Evolutionary conservation across 169 alveolate genomes (phyloP).

Genomic region (Eimeria necatrix): DNA sequence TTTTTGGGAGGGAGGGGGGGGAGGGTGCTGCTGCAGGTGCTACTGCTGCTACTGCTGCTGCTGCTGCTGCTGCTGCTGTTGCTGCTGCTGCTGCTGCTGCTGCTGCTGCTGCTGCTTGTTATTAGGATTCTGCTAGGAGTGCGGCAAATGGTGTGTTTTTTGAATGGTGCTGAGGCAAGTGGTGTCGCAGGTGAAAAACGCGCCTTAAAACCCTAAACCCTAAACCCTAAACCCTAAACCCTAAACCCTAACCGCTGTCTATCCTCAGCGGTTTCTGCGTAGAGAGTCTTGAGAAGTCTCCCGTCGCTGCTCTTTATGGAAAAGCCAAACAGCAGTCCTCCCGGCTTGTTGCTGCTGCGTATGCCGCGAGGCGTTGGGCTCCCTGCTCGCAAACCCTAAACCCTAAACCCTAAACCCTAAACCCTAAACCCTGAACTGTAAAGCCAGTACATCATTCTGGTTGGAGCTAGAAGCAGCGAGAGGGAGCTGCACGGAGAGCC

Average conservation of each 20-base stretch:
- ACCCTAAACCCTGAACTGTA: neutral
- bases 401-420: neutral
- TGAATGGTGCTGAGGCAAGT: neutral
- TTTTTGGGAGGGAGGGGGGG: no score
- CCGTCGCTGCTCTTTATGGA: constrained; percentile 12
- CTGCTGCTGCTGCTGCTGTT: constrained; percentile 52
- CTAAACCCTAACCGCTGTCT: neutral
- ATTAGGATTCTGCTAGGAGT: neutral
- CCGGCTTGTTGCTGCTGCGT: constrained; percentile 22
- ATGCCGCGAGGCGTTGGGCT: constrained; percentile 18
- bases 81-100: constrained; percentile 37
- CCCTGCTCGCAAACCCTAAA: constrained; percentile 8
- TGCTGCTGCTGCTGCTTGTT: neutral
- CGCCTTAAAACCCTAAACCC: neutral
- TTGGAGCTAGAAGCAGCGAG: neutral
- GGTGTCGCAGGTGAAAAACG: neutral
- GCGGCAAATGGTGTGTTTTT: neutral
- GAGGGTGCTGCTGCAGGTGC: neutral
- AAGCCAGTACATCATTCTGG: neutral
- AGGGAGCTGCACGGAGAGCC: neutral
- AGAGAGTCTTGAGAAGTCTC: neutral
- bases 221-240: constrained; percentile 20
- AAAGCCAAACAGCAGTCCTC: neutral
- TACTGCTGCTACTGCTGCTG: constrained; percentile 58
- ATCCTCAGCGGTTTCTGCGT: constrained; percentile 9